Conservation (phyloP, 495 filamentous ascomycete species). For the Venustampulla echinocandica region DNA sequence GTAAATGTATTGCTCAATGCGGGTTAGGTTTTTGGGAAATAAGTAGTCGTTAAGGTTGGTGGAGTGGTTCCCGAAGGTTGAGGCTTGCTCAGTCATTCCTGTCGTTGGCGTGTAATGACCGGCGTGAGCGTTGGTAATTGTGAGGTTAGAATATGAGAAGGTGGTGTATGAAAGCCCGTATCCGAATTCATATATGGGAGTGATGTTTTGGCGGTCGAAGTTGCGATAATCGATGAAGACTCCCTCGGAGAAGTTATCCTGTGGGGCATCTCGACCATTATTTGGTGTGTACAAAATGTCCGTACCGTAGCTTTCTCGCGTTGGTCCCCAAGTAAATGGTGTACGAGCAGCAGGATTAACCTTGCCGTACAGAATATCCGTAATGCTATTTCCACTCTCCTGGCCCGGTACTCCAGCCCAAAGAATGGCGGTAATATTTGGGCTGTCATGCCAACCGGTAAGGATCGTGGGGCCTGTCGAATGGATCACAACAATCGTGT, state of each 20-base stretch:
- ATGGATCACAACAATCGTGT: conserved; percentile 92
- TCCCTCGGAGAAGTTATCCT: conserved; percentile 76
- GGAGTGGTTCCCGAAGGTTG: conserved; percentile 57
- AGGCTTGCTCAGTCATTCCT: conserved; percentile 59
- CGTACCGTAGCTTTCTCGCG: conserved; percentile 63
- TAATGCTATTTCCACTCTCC: conserved; percentile 79
- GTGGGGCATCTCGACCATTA: conserved; percentile 59
- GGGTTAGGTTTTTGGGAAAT: conserved; percentile 57
- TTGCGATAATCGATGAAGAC: conserved; percentile 90
- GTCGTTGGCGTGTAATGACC: conserved; percentile 55
- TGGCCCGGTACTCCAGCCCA: conserved; percentile 92
- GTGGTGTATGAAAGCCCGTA: conserved; percentile 85
- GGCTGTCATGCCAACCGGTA: conserved; percentile 66
- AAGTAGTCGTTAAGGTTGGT: conserved; percentile 58
- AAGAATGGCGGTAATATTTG: conserved; percentile 92
- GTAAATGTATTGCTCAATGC: conserved; percentile 63
- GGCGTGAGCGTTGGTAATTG: conserved; percentile 38
- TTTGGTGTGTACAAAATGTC: conserved; percentile 76
- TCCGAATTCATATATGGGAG: conserved; percentile 87
- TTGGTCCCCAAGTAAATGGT: conserved; percentile 80
- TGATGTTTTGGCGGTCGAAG: conserved; percentile 67
- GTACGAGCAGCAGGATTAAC: conserved; percentile 80
- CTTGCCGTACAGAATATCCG: conserved; percentile 82
- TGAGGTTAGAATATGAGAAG: conserved; percentile 72
- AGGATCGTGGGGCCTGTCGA: conserved; percentile 74